A percentile compares a stretch with the other conserved stretches of the same genome.
phyloP scores from a whole-genome alignment of 345 rosid genomes.

The Excoecaria agallocha region DNA sequence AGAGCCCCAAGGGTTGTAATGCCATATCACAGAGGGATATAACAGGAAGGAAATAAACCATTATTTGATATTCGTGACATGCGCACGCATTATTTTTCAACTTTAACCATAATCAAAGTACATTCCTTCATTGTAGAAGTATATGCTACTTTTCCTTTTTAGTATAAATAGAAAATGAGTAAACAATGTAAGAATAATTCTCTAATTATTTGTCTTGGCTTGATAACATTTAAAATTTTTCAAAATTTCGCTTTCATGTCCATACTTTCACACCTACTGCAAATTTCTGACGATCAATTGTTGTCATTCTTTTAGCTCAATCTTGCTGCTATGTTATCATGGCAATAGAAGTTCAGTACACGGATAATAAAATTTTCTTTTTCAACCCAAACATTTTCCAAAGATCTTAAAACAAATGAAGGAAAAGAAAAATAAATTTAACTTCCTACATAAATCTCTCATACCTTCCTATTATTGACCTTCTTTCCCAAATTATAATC shows the following conservation, averaged over 20 bases:
- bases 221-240: background rate
- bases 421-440: background rate
- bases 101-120: too few species aligned
- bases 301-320: background rate
- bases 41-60: too few species aligned
- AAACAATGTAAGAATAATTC: background rate
- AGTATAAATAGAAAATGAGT: too few species aligned
- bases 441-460: background rate
- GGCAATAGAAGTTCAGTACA: background rate
- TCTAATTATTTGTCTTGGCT: background rate
- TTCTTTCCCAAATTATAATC: conserved; percentile 61
- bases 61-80: too few species aligned
- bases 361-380: background rate
- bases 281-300: background rate
- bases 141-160: too few species aligned
- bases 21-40: too few species aligned
- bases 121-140: too few species aligned
- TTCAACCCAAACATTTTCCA: background rate
- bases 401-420: background rate
- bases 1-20: too few species aligned
- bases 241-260: background rate
- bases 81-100: too few species aligned
- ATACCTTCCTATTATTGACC: conserved; percentile 64
- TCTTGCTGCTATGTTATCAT: background rate
- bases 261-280: background rate